phyloP scores from a whole-genome alignment of 176 grass and related monocot genomes.

The Carex myosuroides region DNA sequence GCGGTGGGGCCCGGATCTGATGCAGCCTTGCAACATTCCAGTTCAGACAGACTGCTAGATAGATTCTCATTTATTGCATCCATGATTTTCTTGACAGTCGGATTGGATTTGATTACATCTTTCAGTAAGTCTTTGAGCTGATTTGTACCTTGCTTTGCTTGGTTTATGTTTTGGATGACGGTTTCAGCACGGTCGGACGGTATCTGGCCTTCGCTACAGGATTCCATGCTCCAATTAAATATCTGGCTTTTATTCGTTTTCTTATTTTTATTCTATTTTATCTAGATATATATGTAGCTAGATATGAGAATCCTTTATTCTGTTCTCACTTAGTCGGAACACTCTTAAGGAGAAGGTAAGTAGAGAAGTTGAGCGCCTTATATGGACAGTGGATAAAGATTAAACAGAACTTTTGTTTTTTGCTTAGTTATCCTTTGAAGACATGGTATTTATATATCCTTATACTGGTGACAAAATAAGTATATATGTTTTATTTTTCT shows the following conservation, averaged over 20 bases:
- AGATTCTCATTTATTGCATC: slow-evolving; percentile 38
- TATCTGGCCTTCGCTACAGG: not conserved
- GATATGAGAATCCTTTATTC: not conserved
- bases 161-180: slow-evolving; percentile 20
- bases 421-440: not conserved
- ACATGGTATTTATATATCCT: not conserved
- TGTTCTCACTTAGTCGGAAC: not conserved
- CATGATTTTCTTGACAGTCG: slow-evolving; percentile 2
- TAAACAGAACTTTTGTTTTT: not conserved
- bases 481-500: not conserved
- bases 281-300: not conserved
- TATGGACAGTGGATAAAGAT: not conserved
- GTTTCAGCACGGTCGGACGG: slow-evolving; percentile 17
- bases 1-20: not conserved
- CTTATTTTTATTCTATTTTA: not conserved
- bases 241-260: not conserved
- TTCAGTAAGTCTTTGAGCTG: slow-evolving; percentile 28
- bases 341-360: not conserved
- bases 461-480: not conserved
- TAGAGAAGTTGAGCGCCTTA: not conserved
- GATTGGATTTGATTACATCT: slow-evolving; percentile 1
- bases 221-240: not conserved
- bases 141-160: slow-evolving; percentile 25
- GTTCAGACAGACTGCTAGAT: slow-evolving; percentile 23
- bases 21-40: slow-evolving; percentile 7